Conservation (phyloP, 2,329 filamentous ascomycete species). For the Cladosporium sp. region DNA sequence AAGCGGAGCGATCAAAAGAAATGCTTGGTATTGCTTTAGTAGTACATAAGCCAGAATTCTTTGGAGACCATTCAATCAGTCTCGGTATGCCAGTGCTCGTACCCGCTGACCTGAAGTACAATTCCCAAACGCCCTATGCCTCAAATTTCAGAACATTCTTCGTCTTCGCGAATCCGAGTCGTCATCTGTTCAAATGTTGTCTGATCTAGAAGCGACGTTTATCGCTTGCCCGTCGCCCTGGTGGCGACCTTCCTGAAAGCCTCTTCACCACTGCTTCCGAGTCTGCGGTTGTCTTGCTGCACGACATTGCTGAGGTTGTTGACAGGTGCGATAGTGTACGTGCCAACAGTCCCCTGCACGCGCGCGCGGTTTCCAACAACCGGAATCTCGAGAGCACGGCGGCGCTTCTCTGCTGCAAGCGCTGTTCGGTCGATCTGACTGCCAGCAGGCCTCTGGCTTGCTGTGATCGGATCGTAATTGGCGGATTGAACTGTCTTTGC, state of each 20-base stretch:
- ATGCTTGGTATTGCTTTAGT: neutral
- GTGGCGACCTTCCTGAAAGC: constrained; percentile 28
- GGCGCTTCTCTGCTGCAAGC: constrained; percentile 45
- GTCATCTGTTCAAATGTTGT: too few relatives aligned
- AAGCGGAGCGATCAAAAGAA: too few relatives aligned
- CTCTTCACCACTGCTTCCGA: constrained; percentile 26
- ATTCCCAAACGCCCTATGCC: constrained; percentile 1
- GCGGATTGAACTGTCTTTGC: constrained; percentile 64
- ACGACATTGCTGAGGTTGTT: constrained; percentile 38
- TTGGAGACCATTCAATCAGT: too few relatives aligned
- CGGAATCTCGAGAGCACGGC: constrained; percentile 47
- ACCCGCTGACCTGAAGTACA: neutral
- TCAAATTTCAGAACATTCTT: neutral
- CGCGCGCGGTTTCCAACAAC: constrained; percentile 52
- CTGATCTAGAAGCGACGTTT: neutral
- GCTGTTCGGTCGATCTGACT: constrained; percentile 32
- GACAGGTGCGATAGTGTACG: constrained; percentile 58
- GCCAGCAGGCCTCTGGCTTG: constrained; percentile 18
- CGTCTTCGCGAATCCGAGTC: neutral
- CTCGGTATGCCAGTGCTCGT: too few relatives aligned
- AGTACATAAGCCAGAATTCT: neutral
- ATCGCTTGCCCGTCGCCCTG: constrained; percentile 9
- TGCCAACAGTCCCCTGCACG: constrained; percentile 51
- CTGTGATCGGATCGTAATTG: constrained; percentile 51
- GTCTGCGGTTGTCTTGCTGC: constrained; percentile 21